Percentiles rank a stretch among this genome's conserved stretches.
Evolutionary conservation across 2,329 filamentous ascomycete genomes (phyloP).

Genomic region (Diaporthe destruens): DNA sequence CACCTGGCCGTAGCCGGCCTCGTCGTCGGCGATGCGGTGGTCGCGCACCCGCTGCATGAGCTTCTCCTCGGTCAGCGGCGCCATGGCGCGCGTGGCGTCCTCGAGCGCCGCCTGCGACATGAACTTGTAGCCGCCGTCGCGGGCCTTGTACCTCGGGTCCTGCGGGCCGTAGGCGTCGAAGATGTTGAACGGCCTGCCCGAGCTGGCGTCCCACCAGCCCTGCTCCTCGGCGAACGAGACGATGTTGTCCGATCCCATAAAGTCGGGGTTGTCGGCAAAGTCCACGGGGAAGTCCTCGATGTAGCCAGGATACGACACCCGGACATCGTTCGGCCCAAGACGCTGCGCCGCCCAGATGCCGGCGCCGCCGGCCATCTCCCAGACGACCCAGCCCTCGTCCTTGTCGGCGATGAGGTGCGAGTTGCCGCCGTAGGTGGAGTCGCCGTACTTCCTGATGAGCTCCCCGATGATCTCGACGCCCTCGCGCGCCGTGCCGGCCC

Average conservation of each 20-base stretch:
- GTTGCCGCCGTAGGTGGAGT: constrained; percentile 2
- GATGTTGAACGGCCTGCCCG: constrained; percentile 17
- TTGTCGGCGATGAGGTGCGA: constrained; percentile 22
- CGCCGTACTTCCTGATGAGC: constrained; percentile 8
- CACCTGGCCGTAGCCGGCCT: constrained; percentile 25
- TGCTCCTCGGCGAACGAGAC: constrained; percentile 12
- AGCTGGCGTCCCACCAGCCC: constrained; percentile 21
- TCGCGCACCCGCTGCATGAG: constrained; percentile 22
- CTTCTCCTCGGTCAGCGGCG: constrained; percentile 13
- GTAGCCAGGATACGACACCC: constrained; percentile 13
- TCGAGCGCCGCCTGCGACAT: constrained; percentile 18
- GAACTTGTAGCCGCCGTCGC: constrained; percentile 19
- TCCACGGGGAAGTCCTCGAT: constrained; percentile 26
- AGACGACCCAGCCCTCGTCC: constrained; percentile 24
- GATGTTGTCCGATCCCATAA: constrained; percentile 19
- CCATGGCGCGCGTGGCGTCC: constrained; percentile 18
- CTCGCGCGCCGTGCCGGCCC: constrained; percentile 18
- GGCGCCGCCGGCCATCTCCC: constrained; percentile 19
- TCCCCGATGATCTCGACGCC: constrained; percentile 16
- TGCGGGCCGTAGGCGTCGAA: constrained; percentile 25
- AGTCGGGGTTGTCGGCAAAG: constrained; percentile 1
- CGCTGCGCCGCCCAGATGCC: constrained; percentile 18
- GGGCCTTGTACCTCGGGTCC: constrained; percentile 24
- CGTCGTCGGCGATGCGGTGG: constrained; percentile 28
- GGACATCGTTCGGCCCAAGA: background rate